Percentiles rank a stretch among this genome's conserved stretches.
Evolutionary conservation across 164 flowering plant species (phyloP).

Genomic region (Brasenia schreberi): DNA sequence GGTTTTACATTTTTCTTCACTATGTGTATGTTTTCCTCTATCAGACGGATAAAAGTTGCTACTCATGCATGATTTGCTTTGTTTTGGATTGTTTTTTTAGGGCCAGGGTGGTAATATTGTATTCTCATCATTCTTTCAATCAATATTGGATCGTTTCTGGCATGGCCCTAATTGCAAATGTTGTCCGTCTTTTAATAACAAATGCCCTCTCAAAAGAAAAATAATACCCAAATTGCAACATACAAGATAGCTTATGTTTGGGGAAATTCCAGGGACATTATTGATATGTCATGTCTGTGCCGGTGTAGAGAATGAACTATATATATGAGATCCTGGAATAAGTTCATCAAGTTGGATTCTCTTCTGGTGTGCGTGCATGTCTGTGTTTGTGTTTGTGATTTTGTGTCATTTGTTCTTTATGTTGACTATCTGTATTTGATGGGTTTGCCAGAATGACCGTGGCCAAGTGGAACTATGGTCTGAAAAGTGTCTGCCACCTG

Average conservation of each 20-base stretch:
- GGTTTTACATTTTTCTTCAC: background rate
- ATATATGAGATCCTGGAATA: background rate
- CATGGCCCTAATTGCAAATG: no score
- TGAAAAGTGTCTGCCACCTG: conserved; percentile 94
- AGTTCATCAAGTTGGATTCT: background rate
- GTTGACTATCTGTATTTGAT: background rate
- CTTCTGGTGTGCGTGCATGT: background rate
- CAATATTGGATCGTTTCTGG: no score
- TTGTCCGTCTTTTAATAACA: no score
- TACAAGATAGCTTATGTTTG: no score
- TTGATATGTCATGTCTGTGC: no score
- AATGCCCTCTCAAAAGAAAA: no score
- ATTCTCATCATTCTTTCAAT: background rate
- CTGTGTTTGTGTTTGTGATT: background rate
- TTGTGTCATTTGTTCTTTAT: background rate
- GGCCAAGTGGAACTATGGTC: conserved; percentile 99
- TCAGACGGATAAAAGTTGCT: no score
- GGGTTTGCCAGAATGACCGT: conserved; percentile 58
- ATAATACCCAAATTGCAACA: no score
- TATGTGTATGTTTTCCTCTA: background rate
- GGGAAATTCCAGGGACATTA: background rate
- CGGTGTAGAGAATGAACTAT: no score
- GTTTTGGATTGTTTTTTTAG: no score
- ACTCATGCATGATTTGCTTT: no score
- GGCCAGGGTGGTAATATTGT: no score